These are phyloP conservation scores for Primulina tabacum DNA, from an alignment of 257 asterid species.

Conservation along the genomic window DNA sequence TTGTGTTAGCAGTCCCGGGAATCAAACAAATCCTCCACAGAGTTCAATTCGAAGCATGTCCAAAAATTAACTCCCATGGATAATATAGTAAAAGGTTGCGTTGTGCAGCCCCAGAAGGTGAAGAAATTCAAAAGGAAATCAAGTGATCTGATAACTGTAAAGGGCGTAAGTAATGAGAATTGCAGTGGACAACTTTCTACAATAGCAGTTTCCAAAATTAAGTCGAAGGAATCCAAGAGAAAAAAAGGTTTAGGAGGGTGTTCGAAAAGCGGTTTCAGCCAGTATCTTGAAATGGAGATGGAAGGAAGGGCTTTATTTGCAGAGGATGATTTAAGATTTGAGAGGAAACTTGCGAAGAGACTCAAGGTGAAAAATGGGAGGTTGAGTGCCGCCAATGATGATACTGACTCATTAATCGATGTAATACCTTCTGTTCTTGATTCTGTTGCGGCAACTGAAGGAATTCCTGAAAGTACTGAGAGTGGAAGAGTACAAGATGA, in stretches of 20 bases:
- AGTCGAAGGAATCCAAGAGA: slow-evolving; percentile 35
- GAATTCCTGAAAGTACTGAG: too few relatives aligned
- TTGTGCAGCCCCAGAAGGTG: too few relatives aligned
- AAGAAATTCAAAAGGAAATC: too few relatives aligned
- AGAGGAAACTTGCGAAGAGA: slow-evolving; percentile 76
- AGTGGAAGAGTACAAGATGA: slow-evolving; percentile 3
- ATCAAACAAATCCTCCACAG: too few relatives aligned
- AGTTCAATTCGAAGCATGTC: too few relatives aligned
- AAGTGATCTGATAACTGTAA: too few relatives aligned
- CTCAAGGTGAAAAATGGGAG: slow-evolving; percentile 70
- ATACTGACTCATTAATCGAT: slow-evolving; percentile 45
- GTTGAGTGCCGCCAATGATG: slow-evolving; percentile 57
- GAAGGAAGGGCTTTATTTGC: slow-evolving; percentile 34
- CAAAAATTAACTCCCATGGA: too few relatives aligned
- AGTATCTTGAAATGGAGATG: slow-evolving; percentile 59
- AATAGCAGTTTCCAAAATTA: slow-evolving; percentile 19
- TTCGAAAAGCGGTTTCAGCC: slow-evolving; percentile 44
- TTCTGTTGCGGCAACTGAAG: slow-evolving; percentile 28
- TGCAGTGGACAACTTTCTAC: slow-evolving; percentile 7
- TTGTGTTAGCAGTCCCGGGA: too few relatives aligned
- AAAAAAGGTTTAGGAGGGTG: slow-evolving; percentile 27
- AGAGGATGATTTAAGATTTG: slow-evolving; percentile 55
- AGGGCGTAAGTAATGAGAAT: too few relatives aligned
- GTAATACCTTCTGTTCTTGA: slow-evolving; percentile 57
- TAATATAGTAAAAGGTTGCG: too few relatives aligned